These are phyloP conservation scores for Talaromyces sp. DNA, from an alignment of 2,329 filamentous ascomycete species.

Conservation along the genomic window DNA sequence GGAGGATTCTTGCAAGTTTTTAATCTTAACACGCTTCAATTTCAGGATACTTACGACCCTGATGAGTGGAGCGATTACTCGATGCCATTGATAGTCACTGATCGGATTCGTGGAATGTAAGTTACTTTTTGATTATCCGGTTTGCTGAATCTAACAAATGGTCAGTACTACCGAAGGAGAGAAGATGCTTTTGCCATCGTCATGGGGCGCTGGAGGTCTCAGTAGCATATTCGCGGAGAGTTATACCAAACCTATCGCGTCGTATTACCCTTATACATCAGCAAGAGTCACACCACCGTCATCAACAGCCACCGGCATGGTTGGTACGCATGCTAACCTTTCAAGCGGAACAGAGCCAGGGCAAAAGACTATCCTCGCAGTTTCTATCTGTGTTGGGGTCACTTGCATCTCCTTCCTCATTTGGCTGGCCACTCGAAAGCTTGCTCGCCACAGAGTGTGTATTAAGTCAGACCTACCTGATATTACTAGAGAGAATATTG, in stretches of 20 bases:
- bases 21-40: slow-evolving; percentile 34
- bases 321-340: background rate
- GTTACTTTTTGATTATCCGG: slow-evolving; percentile 10
- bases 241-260: slow-evolving; percentile 56
- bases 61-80: slow-evolving; percentile 31
- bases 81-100: slow-evolving; percentile 29
- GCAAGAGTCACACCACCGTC: background rate
- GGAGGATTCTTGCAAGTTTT: slow-evolving; percentile 53
- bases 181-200: slow-evolving; percentile 24
- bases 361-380: slow-evolving; percentile 1
- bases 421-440: slow-evolving; percentile 1
- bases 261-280: slow-evolving; percentile 58
- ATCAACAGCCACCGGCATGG: background rate
- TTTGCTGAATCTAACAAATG: slow-evolving; percentile 15
- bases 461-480: background rate
- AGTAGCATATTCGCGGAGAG: slow-evolving; percentile 52
- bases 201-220: slow-evolving; percentile 52
- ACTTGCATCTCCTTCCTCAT: background rate
- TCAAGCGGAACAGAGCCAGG: background rate
- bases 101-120: slow-evolving; percentile 37
- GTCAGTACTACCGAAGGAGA: slow-evolving; percentile 33
- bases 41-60: slow-evolving; percentile 32
- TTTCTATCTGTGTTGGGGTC: background rate
- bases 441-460: background rate
- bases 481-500: background rate